These are phyloP conservation scores for Epichloe festucae DNA, from an alignment of 2,329 filamentous ascomycete genomes.

Conservation along the genomic window DNA sequence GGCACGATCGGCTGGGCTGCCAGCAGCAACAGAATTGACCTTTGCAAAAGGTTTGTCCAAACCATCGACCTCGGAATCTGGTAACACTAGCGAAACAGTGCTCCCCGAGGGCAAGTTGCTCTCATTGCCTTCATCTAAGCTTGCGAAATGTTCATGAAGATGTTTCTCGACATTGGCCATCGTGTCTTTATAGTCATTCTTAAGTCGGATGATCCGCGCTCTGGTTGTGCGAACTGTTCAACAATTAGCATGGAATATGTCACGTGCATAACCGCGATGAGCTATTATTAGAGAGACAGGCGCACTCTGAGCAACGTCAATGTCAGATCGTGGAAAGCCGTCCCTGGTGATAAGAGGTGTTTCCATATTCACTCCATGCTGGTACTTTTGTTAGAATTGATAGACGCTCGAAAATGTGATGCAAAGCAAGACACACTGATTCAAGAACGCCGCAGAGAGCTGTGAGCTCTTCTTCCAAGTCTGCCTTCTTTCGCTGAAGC, in stretches of 20 bases:
- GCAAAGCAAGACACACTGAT: constrained; percentile 45
- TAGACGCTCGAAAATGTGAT: neutral
- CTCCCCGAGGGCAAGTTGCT: constrained; percentile 8
- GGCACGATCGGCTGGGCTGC: constrained; percentile 71
- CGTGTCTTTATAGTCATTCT: constrained; percentile 85
- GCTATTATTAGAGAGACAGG: constrained; percentile 27
- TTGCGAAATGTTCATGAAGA: constrained; percentile 85
- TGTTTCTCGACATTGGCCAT: constrained; percentile 75
- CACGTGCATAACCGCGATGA: neutral
- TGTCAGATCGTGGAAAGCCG: constrained; percentile 83
- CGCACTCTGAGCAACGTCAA: constrained; percentile 91
- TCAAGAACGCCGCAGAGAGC: constrained; percentile 78
- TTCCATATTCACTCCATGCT: constrained; percentile 92
- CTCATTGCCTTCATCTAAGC: constrained; percentile 39
- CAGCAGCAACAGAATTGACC: constrained; percentile 68
- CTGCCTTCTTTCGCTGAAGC: constrained; percentile 73
- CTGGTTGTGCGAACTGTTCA: constrained; percentile 78
- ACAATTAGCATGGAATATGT: constrained; percentile 7
- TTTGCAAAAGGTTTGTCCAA: constrained; percentile 55
- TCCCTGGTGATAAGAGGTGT: constrained; percentile 77
- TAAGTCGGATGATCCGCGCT: constrained; percentile 73
- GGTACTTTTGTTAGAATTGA: constrained; percentile 11
- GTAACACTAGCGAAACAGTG: constrained; percentile 17
- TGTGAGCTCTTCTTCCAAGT: constrained; percentile 74
- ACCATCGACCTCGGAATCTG: constrained; percentile 16